A percentile compares a stretch with the other conserved stretches of the same genome.
Evolutionary conservation across 495 filamentous ascomycete species (phyloP).

Genomic region (Hypoxylon fragiforme): DNA sequence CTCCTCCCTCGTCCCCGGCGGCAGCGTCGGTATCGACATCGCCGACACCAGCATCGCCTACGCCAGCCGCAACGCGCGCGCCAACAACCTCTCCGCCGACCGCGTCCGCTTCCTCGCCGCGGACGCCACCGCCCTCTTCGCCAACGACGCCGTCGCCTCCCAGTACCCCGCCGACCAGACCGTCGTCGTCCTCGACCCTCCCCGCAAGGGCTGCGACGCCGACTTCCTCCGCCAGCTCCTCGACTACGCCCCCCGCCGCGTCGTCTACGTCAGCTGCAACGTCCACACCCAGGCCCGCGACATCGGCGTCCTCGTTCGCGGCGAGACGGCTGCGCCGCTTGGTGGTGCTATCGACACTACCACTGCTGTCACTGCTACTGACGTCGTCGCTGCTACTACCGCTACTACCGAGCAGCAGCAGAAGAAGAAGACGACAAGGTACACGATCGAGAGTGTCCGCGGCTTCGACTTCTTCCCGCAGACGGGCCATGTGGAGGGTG

Average conservation of each 20-base stretch:
- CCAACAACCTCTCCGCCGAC: slow-evolving; percentile 83
- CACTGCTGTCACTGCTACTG: too few species aligned
- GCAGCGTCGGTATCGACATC: slow-evolving; percentile 56
- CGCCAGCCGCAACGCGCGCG: slow-evolving; percentile 73
- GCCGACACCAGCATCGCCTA: slow-evolving; percentile 70
- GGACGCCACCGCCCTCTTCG: slow-evolving; percentile 57
- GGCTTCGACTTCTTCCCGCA: slow-evolving; percentile 99
- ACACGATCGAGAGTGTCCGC: slow-evolving; percentile 87
- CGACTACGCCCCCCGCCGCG: slow-evolving; percentile 68
- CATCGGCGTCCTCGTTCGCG: slow-evolving; percentile 78
- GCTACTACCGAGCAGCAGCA: slow-evolving; percentile 33
- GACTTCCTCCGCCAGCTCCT: slow-evolving; percentile 81
- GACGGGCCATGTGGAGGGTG: slow-evolving; percentile 94
- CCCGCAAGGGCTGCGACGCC: slow-evolving; percentile 90
- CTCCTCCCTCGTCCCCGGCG: slow-evolving; percentile 68
- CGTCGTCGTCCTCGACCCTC: slow-evolving; percentile 88
- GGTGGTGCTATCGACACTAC: too few species aligned
- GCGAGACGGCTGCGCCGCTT: slow-evolving; percentile 47
- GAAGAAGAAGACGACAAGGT: slow-evolving; percentile 58
- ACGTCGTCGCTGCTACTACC: too few species aligned
- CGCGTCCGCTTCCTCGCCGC: slow-evolving; percentile 73
- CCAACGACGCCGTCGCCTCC: slow-evolving; percentile 59
- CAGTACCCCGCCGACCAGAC: slow-evolving; percentile 75
- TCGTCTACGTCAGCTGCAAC: slow-evolving; percentile 96
- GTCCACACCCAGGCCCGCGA: slow-evolving; percentile 97